These are phyloP conservation scores for Ophiostoma populinum DNA, from an alignment of 2,329 filamentous ascomycete genomes.

Conservation along the genomic window DNA sequence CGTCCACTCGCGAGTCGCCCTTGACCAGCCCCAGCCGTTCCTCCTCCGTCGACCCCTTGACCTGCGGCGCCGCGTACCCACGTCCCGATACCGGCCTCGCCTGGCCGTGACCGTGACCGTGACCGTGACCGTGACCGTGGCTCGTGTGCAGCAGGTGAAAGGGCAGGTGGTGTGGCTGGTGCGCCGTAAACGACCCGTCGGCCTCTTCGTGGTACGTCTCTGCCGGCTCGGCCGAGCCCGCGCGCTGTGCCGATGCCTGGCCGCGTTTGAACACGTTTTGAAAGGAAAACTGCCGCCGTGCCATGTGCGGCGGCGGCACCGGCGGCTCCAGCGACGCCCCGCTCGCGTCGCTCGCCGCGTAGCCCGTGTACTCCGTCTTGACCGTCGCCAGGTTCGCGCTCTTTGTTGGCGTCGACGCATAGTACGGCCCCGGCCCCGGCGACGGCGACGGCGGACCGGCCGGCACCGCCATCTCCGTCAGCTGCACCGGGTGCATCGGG, in stretches of 20 bases:
- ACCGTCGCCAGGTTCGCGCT: no score
- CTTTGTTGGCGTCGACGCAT: no score
- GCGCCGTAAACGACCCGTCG: not conserved
- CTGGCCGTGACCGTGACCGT: no score
- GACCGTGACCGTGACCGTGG: no score
- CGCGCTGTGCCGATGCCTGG: conserved; percentile 20
- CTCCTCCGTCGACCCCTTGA: conserved; percentile 55
- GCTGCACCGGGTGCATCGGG: conserved; percentile 42
- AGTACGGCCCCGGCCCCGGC: no score
- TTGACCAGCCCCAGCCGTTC: conserved; percentile 71
- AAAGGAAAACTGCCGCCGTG: conserved; percentile 78
- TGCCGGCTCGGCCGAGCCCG: not conserved
- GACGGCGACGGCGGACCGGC: no score
- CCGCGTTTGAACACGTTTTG: conserved; percentile 66
- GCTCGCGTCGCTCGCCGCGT: conserved; percentile 21
- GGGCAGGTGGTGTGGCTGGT: not conserved
- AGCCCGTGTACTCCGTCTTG: conserved; percentile 31
- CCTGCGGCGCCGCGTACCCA: conserved; percentile 24
- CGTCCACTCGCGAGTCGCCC: conserved; percentile 35
- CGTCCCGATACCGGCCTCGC: conserved; percentile 10
- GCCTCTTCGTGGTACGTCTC: not conserved
- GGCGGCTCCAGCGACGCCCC: conserved; percentile 29
- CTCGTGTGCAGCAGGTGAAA: no score
- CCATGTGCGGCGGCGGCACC: conserved; percentile 41
- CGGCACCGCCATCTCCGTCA: conserved; percentile 42